These are phyloP conservation scores for Globisporangium spiculum DNA, from an alignment of 352 stramenopile species.

Conservation along the genomic window DNA sequence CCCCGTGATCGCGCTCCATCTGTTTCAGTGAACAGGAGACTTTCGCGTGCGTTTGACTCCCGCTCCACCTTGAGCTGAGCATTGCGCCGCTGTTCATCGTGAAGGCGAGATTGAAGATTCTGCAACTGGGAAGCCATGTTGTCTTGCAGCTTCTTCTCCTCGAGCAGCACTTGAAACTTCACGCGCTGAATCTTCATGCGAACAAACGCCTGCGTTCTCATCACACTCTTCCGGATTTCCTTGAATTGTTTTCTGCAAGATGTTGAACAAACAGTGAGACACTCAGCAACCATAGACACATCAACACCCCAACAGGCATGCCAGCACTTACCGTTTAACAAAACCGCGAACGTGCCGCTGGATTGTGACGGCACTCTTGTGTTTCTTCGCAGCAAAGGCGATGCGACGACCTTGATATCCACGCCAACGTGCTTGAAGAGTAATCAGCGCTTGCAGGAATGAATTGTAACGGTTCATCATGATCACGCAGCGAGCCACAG, in stretches of 20 bases:
- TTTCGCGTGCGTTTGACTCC: conserved; percentile 41
- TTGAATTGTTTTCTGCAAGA: conserved; percentile 53
- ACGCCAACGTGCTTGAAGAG: conserved; percentile 77
- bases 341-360: conserved; percentile 65
- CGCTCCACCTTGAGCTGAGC: conserved; percentile 50
- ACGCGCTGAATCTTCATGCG: conserved; percentile 58
- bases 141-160: conserved; percentile 55
- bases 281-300: neutral
- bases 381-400: conserved; percentile 43
- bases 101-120: conserved; percentile 55
- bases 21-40: conserved; percentile 36
- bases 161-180: conserved; percentile 52
- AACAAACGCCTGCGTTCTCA: conserved; percentile 61
- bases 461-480: conserved; percentile 72
- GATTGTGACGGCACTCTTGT: conserved; percentile 63
- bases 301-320: neutral
- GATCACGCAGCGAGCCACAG: conserved; percentile 76
- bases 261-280: neutral
- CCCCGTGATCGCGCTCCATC: conserved; percentile 42
- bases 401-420: conserved; percentile 61
- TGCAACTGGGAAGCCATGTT: conserved; percentile 57
- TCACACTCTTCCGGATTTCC: conserved; percentile 40
- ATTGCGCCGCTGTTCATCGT: conserved; percentile 61
- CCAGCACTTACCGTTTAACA: conserved; percentile 40
- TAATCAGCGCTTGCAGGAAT: conserved; percentile 49